phyloP scores from a whole-genome alignment of 495 filamentous ascomycete genomes.

The Talaromyces ruber region DNA sequence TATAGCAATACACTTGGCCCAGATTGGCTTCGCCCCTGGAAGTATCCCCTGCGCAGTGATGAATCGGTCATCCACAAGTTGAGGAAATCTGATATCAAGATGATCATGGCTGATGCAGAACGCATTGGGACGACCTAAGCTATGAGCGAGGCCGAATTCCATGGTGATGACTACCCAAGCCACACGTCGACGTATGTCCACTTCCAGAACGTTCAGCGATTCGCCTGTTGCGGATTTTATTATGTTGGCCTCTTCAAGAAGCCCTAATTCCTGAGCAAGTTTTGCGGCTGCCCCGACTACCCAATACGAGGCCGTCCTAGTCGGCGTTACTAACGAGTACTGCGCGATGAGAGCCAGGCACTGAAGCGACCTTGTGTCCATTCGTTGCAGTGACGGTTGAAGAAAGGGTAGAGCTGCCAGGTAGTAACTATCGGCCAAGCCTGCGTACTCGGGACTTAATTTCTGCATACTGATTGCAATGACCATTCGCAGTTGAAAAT shows the following conservation, averaged over 20 bases:
- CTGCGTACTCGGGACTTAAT: constrained; percentile 68
- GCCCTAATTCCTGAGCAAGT: constrained; percentile 76
- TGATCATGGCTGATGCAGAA: constrained; percentile 72
- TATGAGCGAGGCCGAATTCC: constrained; percentile 81
- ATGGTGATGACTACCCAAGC: constrained; percentile 80
- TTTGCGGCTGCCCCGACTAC: constrained; percentile 78
- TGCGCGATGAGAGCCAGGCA: constrained; percentile 80
- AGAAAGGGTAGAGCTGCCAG: constrained; percentile 75
- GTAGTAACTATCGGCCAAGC: constrained; percentile 86
- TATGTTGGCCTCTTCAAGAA: constrained; percentile 80
- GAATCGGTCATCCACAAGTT: constrained; percentile 65
- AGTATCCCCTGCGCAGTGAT: constrained; percentile 73
- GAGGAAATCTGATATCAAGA: constrained; percentile 75
- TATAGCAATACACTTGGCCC: constrained; percentile 78
- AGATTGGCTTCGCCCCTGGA: constrained; percentile 51
- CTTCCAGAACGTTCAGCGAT: constrained; percentile 51
- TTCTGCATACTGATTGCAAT: constrained; percentile 90
- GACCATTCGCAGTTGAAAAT: constrained; percentile 81
- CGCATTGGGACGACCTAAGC: constrained; percentile 72
- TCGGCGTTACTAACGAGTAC: constrained; percentile 87
- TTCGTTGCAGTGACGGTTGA: constrained; percentile 65
- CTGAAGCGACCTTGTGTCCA: constrained; percentile 83
- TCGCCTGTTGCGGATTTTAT: constrained; percentile 39
- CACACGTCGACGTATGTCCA: constrained; percentile 81
- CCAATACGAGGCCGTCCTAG: constrained; percentile 84